Conservation (phyloP, 2,329 filamentous ascomycete species). For the Nemania bipapillata region DNA sequence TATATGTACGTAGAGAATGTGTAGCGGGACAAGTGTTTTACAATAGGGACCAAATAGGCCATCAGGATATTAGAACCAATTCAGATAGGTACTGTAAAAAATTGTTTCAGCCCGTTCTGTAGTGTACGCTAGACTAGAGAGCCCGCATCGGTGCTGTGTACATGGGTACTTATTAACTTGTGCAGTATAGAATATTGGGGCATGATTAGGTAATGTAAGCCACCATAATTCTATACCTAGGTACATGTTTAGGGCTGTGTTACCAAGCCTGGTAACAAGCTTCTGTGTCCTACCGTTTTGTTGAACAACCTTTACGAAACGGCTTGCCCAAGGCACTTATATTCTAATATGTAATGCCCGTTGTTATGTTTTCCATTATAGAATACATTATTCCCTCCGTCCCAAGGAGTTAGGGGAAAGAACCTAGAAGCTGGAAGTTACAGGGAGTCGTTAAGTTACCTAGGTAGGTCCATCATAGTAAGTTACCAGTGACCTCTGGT, state of each 20-base stretch:
- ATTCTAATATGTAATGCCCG: neutral
- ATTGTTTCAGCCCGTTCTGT: neutral
- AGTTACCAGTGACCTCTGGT: neutral
- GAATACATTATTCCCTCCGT: neutral
- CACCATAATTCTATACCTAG: neutral
- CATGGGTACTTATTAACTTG: no score
- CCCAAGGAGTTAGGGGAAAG: neutral
- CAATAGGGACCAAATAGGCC: no score
- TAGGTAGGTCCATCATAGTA: neutral
- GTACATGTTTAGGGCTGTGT: slow-evolving; percentile 12
- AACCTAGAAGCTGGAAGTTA: neutral
- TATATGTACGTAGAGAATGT: no score
- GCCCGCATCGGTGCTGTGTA: no score
- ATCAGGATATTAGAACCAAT: neutral
- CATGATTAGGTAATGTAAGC: neutral
- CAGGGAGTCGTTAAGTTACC: neutral
- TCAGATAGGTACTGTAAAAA: neutral
- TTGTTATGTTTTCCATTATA: neutral
- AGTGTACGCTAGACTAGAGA: neutral
- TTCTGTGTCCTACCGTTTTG: neutral
- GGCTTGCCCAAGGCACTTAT: neutral
- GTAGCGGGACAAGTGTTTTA: no score
- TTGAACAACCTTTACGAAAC: neutral
- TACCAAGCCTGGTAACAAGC: slow-evolving; percentile 21
- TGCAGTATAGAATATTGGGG: no score